Conservation (phyloP, 192 early-diverging fungal genomes). For the Chytriomyces hyalinus region DNA sequence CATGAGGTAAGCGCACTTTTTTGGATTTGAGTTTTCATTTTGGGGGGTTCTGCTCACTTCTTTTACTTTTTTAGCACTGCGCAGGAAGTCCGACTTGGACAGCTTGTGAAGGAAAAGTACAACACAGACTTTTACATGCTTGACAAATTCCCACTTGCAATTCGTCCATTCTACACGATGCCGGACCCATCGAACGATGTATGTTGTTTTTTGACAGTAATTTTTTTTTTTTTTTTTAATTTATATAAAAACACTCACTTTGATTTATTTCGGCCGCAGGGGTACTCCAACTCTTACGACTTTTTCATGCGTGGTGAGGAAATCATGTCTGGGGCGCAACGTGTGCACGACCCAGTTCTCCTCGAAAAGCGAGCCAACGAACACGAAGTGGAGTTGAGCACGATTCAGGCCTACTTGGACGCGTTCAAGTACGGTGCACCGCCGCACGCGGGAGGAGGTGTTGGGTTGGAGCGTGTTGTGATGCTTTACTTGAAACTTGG, state of each 20-base stretch:
- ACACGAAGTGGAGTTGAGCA: constrained; percentile 75
- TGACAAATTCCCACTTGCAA: constrained; percentile 97
- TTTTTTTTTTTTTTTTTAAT: too few species aligned
- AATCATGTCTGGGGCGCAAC: constrained; percentile 98
- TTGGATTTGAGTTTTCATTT: too few species aligned
- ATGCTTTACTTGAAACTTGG: constrained; percentile 95
- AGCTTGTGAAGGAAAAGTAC: constrained; percentile 91
- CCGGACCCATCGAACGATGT: constrained; percentile 83
- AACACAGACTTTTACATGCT: constrained; percentile 98
- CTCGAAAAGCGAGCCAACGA: constrained; percentile 78
- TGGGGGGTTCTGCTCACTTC: too few species aligned
- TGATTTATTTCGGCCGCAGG: too few species aligned
- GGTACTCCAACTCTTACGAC: constrained; percentile 99
- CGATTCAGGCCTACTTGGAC: constrained; percentile 92
- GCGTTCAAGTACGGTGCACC: constrained; percentile 96
- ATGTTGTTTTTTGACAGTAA: constrained; percentile 36
- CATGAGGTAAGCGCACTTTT: constrained; percentile 59
- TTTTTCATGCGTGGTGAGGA: constrained; percentile 99
- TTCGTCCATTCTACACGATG: constrained; percentile 99
- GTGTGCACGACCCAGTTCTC: constrained; percentile 89
- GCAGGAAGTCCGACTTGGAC: constrained; percentile 82
- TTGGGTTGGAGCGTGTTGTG: constrained; percentile 92
- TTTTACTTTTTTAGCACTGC: constrained; percentile 82
- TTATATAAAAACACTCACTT: too few species aligned
- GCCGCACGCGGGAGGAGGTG: constrained; percentile 94